phyloP scores from a whole-genome alignment of 768 basidiomycete genomes.

The Rhodotorula kratochvilovae region DNA sequence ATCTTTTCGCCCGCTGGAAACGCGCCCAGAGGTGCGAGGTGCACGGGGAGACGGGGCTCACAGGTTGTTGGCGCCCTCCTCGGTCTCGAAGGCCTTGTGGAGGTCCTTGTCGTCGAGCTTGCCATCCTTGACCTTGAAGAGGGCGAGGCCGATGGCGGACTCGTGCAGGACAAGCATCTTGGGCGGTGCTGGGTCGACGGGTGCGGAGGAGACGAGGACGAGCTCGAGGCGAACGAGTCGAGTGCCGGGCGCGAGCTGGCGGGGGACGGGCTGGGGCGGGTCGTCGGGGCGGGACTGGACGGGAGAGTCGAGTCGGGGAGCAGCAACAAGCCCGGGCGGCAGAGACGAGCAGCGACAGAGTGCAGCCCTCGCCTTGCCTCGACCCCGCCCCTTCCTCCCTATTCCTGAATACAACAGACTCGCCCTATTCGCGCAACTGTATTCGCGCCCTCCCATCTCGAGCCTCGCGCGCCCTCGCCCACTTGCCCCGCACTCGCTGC shows the following conservation, averaged over 20 bases:
- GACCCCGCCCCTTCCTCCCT: too few relatives aligned
- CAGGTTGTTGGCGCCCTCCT: conserved; percentile 88
- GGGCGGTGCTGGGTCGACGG: background rate
- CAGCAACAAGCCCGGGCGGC: too few relatives aligned
- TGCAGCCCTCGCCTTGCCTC: too few relatives aligned
- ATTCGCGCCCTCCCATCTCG: too few relatives aligned
- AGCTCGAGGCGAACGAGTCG: background rate
- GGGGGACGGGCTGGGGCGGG: background rate
- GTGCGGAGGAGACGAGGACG: background rate
- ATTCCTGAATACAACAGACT: too few relatives aligned
- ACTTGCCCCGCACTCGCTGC: too few relatives aligned
- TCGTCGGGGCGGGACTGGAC: background rate
- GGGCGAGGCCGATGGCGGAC: conserved; percentile 91
- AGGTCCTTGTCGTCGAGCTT: conserved; percentile 81
- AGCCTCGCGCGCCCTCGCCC: too few relatives aligned
- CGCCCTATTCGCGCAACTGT: too few relatives aligned
- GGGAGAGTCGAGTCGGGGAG: too few relatives aligned
- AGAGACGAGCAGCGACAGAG: too few relatives aligned
- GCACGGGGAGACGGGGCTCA: conserved; percentile 53
- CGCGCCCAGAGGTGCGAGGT: background rate
- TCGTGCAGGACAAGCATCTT: conserved; percentile 93
- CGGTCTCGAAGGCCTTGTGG: conserved; percentile 87
- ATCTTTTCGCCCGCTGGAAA: background rate
- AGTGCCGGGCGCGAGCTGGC: background rate
- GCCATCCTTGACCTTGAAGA: conserved; percentile 72